Evolutionary conservation across 129 eudicot species (phyloP).

Genomic region (Smallanthus sonchifolius): DNA sequence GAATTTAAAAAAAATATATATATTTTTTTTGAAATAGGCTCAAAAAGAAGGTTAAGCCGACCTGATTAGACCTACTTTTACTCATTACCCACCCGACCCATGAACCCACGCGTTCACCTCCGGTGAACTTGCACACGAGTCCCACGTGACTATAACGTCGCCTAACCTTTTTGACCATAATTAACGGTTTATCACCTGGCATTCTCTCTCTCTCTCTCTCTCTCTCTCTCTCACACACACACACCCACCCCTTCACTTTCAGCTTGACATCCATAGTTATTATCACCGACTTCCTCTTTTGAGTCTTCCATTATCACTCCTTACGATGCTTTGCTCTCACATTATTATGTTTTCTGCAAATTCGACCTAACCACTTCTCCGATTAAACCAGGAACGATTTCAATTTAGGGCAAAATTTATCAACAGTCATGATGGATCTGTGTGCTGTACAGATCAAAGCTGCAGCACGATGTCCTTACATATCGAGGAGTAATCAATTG

Average conservation of each 20-base stretch:
- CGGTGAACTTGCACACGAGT: neutral
- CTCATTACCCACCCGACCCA: neutral
- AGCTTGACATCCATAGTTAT: neutral
- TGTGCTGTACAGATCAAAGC: constrained; percentile 42
- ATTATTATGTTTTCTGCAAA: constrained; percentile 5
- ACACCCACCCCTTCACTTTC: constrained; percentile 20
- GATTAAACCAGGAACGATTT: neutral
- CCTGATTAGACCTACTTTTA: too few species aligned
- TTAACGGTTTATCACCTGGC: constrained; percentile 14
- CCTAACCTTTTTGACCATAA: neutral
- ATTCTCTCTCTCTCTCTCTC: constrained; percentile 6
- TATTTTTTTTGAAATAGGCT: too few species aligned
- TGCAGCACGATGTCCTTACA: constrained; percentile 19
- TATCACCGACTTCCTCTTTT: constrained; percentile 13
- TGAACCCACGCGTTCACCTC: neutral
- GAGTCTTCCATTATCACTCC: neutral
- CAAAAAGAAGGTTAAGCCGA: too few species aligned
- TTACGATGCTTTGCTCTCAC: neutral
- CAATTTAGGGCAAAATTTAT: neutral
- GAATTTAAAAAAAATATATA: too few species aligned
- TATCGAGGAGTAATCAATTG: constrained; percentile 18
- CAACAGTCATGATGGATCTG: constrained; percentile 45
- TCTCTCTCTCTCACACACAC: constrained; percentile 5
- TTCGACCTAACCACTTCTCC: neutral
- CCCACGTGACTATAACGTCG: neutral